Percentiles rank a stretch among this genome's conserved stretches.
phyloP scores from a whole-genome alignment of 140 eudicot species.

The Cichorium intybus region DNA sequence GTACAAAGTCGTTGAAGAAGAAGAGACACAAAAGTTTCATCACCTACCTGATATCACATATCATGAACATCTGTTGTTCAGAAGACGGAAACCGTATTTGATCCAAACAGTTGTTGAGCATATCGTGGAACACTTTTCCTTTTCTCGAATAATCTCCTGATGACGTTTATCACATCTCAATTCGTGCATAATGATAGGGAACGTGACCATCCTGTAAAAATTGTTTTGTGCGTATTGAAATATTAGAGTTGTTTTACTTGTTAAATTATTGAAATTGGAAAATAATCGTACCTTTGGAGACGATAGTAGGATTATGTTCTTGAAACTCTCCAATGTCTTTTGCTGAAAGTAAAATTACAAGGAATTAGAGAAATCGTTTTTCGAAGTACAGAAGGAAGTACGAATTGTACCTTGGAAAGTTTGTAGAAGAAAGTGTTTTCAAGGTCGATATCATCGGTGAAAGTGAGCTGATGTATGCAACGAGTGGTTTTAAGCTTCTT shows the following conservation, averaged over 20 bases:
- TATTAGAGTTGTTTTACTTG: neutral
- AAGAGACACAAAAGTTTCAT: conserved; percentile 72
- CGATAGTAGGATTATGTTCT: conserved; percentile 75
- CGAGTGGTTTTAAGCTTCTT: conserved; percentile 93
- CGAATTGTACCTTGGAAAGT: conserved; percentile 68
- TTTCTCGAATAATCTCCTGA: conserved; percentile 77
- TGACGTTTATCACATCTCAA: conserved; percentile 85
- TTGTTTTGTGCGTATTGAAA: too few relatives aligned
- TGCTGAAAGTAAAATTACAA: conserved; percentile 52
- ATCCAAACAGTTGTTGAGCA: conserved; percentile 84
- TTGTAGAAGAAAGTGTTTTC: conserved; percentile 90
- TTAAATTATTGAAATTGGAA: too few relatives aligned
- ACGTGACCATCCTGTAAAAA: conserved; percentile 99
- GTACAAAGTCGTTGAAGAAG: conserved; percentile 79
- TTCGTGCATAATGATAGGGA: conserved; percentile 95
- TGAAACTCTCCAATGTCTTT: conserved; percentile 89
- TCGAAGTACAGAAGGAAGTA: too few relatives aligned
- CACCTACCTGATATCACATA: conserved; percentile 78
- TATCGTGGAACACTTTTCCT: conserved; percentile 76
- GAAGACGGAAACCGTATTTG: conserved; percentile 82
- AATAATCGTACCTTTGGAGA: conserved; percentile 99
- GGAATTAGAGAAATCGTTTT: conserved; percentile 5
- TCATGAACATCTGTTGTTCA: conserved; percentile 77
- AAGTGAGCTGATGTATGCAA: conserved; percentile 95
- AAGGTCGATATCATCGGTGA: conserved; percentile 83